Evolutionary conservation across 371 early-diverging fungal species (phyloP), one percentile per base, ranked within the genome.

Genomic region (Mortierella polycephala): DNA sequence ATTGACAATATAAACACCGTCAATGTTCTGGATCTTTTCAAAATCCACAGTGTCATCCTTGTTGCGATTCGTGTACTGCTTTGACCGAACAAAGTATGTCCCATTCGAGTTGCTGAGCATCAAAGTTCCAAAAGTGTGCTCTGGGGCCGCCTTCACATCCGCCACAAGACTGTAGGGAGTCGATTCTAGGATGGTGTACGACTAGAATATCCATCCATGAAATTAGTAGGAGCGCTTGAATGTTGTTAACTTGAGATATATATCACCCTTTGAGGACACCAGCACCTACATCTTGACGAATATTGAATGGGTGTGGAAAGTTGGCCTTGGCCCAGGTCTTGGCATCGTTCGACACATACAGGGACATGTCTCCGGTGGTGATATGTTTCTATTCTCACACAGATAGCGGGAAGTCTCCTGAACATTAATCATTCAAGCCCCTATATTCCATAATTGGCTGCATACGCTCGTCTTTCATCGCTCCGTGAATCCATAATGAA

Each of bases 21-120:
- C 91, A 9, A 94, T 87, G 18, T 93, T 92, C 57, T 93, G 89
- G 40, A 96, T 87, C 16, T 93, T 88, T 83, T 97, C 97, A 81
- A 95, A 94, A 69, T 97, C 98, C n/a, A 96, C 92, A 21, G 84
- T 82, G 16, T 96, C 98, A 5, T 80, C 57, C 3, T 39, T 16
- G 61, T 93, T 88, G 54, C 95, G 89, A 74, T 96, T 95, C 45
- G 94, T 93, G 81, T 94, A 84, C 40, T 91, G 86, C 42, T 94
- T 86, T 37, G 93, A 85, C 55, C 87, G 88, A 54, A 89, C 87
- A 77, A 95, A 98, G 75, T 91, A 93, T 5, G 91, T 94, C 58
- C 98, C 98, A 54, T 95, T 91, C 2, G 96, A 95, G 76, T 96
- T 94, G 39, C 96, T 96, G 45, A 90, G 80, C 83, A 89, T 95